phyloP scores from a whole-genome alignment of 106 monocot genomes.

The Dendrobium officinale region DNA sequence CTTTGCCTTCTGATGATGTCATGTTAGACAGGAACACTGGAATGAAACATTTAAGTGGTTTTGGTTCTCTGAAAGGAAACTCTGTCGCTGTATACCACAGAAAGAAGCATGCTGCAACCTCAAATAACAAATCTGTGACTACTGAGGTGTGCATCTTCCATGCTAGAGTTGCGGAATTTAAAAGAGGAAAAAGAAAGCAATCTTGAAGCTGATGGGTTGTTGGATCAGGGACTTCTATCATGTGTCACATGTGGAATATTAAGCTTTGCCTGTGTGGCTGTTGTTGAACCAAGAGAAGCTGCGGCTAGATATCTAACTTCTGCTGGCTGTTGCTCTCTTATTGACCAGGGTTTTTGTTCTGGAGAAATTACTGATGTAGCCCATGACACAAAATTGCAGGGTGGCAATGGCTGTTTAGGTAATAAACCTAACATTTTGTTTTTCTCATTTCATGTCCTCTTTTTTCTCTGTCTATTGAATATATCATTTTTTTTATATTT shows the following conservation, averaged over 20 bases:
- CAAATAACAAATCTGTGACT: slow-evolving; percentile 15
- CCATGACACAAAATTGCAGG: slow-evolving; percentile 6
- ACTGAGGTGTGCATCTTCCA: slow-evolving; percentile 13
- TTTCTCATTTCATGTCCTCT: neutral
- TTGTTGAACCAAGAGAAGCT: slow-evolving; percentile 59
- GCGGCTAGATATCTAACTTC: slow-evolving; percentile 53
- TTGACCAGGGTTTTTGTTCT: slow-evolving; percentile 15
- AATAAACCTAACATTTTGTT: slow-evolving; percentile 2
- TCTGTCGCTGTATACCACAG: slow-evolving; percentile 12
- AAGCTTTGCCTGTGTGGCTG: slow-evolving; percentile 84
- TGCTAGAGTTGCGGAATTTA: slow-evolving; percentile 12
- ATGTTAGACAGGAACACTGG: slow-evolving; percentile 20
- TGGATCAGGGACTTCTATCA: slow-evolving; percentile 76
- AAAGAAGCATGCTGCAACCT: slow-evolving; percentile 8
- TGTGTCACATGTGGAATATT: slow-evolving; percentile 93
- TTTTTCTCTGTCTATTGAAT: neutral
- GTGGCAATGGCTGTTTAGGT: neutral
- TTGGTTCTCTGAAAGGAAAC: slow-evolving; percentile 25
- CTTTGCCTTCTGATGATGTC: slow-evolving; percentile 26
- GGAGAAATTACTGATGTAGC: slow-evolving; percentile 17
- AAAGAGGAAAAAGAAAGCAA: slow-evolving; percentile 35
- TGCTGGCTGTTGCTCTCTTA: slow-evolving; percentile 40
- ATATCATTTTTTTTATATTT: neutral
- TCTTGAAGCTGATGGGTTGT: slow-evolving; percentile 24
- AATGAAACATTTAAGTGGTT: slow-evolving; percentile 15